These are phyloP conservation scores for Neonectria magnoliae DNA, from an alignment of 2,329 filamentous ascomycete species.

Conservation along the genomic window DNA sequence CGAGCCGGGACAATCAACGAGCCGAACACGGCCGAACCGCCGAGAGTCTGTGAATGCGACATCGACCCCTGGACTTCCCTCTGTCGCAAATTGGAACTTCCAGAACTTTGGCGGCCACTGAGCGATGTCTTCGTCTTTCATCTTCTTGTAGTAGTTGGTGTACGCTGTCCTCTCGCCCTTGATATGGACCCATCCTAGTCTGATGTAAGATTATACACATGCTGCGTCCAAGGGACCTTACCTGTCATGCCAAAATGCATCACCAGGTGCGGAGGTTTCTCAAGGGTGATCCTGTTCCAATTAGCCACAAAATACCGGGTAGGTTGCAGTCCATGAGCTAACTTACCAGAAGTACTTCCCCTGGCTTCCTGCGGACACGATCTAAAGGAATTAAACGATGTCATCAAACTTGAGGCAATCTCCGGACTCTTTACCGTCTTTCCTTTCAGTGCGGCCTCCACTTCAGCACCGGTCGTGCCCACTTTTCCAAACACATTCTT, in stretches of 20 bases:
- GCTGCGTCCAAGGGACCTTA: conserved; percentile 35
- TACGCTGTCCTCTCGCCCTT: conserved; percentile 80
- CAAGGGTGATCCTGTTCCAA: conserved; percentile 61
- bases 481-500: conserved; percentile 90
- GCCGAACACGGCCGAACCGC: conserved; percentile 79
- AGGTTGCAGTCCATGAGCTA: neutral
- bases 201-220: conserved; percentile 14
- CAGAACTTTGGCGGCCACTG: conserved; percentile 89
- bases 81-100: conserved; percentile 83
- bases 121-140: conserved; percentile 65
- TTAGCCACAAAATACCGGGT: neutral
- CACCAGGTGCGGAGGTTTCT: conserved; percentile 83
- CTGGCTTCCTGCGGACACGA: conserved; percentile 78
- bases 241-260: conserved; percentile 86
- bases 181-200: conserved; percentile 84
- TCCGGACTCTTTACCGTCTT: conserved; percentile 62
- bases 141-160: conserved; percentile 82
- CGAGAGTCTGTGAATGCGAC: conserved; percentile 87
- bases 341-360: conserved; percentile 94
- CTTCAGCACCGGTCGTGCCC: conserved; percentile 79
- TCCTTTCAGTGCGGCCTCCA: conserved; percentile 77
- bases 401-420: neutral
- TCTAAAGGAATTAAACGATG: conserved; percentile 46
- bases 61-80: conserved; percentile 62
- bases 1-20: conserved; percentile 82